Evolutionary conservation across 345 rosid species (phyloP).

Genomic region (Carallia brachiata): DNA sequence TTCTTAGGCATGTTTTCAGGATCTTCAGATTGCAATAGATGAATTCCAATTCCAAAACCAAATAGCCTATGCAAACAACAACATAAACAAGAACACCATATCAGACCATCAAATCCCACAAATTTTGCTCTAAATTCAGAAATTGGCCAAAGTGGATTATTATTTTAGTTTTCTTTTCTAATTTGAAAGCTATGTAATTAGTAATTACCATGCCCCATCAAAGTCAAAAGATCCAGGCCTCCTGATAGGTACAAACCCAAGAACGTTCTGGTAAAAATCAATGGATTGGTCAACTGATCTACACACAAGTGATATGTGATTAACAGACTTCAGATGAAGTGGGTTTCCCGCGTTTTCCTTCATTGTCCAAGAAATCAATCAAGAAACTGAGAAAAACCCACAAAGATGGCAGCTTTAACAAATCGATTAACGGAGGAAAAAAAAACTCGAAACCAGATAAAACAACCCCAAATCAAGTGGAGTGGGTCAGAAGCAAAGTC

Average conservation of each 20-base stretch:
- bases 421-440: too few relatives aligned
- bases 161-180: background rate
- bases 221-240: constrained; percentile 73
- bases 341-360: constrained; percentile 53
- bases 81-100: background rate
- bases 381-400: too few relatives aligned
- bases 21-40: constrained; percentile 53
- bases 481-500: too few relatives aligned
- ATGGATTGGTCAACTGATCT: constrained; percentile 61
- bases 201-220: constrained; percentile 68
- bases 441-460: too few relatives aligned
- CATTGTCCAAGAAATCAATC: constrained; percentile 23
- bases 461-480: too few relatives aligned
- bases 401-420: too few relatives aligned
- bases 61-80: constrained; percentile 40
- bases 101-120: background rate
- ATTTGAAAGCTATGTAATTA: background rate
- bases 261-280: constrained; percentile 58
- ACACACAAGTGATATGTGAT: constrained; percentile 69
- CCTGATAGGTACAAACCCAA: constrained; percentile 66
- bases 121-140: background rate
- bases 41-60: constrained; percentile 68
- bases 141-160: background rate
- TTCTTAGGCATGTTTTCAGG: constrained; percentile 53
- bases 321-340: constrained; percentile 56